A percentile compares a stretch with the other conserved stretches of the same genome.
Conservation (phyloP, 345 rosid genomes). For the Salix suchowensis region DNA sequence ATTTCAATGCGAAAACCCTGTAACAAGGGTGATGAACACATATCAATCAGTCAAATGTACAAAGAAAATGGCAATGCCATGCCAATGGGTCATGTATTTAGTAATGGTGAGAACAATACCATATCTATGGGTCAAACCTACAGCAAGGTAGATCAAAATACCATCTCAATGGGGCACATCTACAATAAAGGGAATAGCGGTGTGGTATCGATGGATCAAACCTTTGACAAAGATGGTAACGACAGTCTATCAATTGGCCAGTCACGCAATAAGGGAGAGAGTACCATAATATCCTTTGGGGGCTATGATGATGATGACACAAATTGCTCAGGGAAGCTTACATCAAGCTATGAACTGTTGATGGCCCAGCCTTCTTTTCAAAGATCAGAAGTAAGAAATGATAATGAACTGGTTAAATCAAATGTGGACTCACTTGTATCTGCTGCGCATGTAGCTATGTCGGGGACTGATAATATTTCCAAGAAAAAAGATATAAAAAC, state of each 20-base stretch:
- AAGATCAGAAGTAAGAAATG: slow-evolving; percentile 20
- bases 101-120: slow-evolving; percentile 36
- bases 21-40: slow-evolving; percentile 32
- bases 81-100: slow-evolving; percentile 34
- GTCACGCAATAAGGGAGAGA: slow-evolving; percentile 41
- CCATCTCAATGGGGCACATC: slow-evolving; percentile 41
- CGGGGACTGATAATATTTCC: slow-evolving; percentile 19
- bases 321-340: slow-evolving; percentile 36
- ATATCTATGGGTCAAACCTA: slow-evolving; percentile 47
- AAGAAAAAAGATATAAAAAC: slow-evolving; percentile 38
- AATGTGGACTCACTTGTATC: slow-evolving; percentile 18
- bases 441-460: slow-evolving; percentile 7
- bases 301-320: slow-evolving; percentile 48
- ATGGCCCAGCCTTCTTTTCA: slow-evolving; percentile 37
- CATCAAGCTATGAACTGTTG: slow-evolving; percentile 43
- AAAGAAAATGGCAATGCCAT: slow-evolving; percentile 37
- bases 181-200: slow-evolving; percentile 34
- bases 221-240: slow-evolving; percentile 27
- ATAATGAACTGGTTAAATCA: slow-evolving; percentile 25
- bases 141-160: slow-evolving; percentile 36
- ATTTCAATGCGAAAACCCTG: slow-evolving; percentile 43
- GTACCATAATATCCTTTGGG: slow-evolving; percentile 65
- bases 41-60: slow-evolving; percentile 34
- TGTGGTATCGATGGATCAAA: slow-evolving; percentile 25
- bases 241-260: slow-evolving; percentile 29